Conservation (phyloP, 495 filamentous ascomycete species). For the Podospora pseudocomata region DNA sequence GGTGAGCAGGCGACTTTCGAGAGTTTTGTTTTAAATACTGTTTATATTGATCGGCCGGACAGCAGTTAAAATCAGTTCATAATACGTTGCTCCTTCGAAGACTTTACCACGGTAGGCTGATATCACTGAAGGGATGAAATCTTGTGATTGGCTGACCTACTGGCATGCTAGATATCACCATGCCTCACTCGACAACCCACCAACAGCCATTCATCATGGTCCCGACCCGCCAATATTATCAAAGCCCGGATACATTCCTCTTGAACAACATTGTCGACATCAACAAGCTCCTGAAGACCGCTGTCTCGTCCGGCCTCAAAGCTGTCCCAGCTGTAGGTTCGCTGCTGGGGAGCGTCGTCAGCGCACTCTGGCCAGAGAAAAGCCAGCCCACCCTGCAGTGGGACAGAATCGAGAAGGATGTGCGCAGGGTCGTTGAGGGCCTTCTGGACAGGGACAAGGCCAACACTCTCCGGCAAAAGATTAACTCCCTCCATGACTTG, state of each 20-base stretch:
- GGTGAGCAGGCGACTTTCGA: too few relatives aligned
- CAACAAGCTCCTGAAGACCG: neutral
- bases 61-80: too few relatives aligned
- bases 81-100: too few relatives aligned
- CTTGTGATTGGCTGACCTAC: neutral
- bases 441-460: neutral
- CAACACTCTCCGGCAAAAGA: neutral
- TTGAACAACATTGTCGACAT: neutral
- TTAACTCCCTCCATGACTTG: neutral
- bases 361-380: neutral
- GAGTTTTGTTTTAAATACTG: too few relatives aligned
- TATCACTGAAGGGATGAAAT: neutral
- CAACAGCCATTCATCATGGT: neutral
- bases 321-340: neutral
- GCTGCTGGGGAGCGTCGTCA: neutral
- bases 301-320: neutral
- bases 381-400: neutral
- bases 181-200: neutral
- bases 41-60: too few relatives aligned
- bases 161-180: neutral
- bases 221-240: neutral
- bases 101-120: too few relatives aligned
- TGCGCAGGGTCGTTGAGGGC: neutral
- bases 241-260: neutral
- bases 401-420: neutral